Percentiles rank a stretch among this genome's conserved stretches.
Conservation (phyloP, 2,329 filamentous ascomycete genomes). For the Pseudogymnoascus sp. region DNA sequence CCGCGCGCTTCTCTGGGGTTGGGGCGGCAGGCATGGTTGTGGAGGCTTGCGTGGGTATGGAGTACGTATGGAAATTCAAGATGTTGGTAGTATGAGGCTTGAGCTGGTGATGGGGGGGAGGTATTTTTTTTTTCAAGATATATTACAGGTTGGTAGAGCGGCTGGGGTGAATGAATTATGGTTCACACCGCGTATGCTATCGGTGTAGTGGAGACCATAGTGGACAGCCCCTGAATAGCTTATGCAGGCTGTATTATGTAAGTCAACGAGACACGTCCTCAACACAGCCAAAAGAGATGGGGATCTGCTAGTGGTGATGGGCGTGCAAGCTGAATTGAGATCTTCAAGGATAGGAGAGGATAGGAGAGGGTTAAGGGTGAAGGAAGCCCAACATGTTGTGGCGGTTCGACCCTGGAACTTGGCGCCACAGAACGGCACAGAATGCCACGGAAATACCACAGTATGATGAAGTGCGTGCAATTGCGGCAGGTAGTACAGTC, state of each 20-base stretch:
- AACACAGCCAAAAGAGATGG: not conserved
- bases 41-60: not conserved
- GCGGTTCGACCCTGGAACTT: not conserved
- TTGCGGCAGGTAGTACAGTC: not conserved
- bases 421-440: not conserved
- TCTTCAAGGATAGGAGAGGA: slow-evolving; percentile 1
- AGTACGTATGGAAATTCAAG: not conserved
- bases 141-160: not conserved
- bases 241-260: slow-evolving; percentile 5
- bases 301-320: not conserved
- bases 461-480: not conserved
- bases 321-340: slow-evolving; percentile 9
- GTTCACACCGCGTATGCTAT: slow-evolving; percentile 7
- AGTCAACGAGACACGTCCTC: slow-evolving; percentile 1
- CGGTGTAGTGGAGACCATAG: slow-evolving; percentile 1
- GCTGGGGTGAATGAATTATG: not conserved
- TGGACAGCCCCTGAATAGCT: slow-evolving; percentile 1
- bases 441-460: not conserved
- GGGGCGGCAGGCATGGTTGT: not conserved
- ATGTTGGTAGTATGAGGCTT: not conserved
- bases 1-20: not conserved
- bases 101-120: not conserved
- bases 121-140: not conserved
- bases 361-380: not conserved
- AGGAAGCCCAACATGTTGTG: not conserved